A percentile compares a stretch with the other conserved stretches of the same genome.
Conservation (phyloP, 768 basidiomycete genomes). For the Mycena haematopus region DNA sequence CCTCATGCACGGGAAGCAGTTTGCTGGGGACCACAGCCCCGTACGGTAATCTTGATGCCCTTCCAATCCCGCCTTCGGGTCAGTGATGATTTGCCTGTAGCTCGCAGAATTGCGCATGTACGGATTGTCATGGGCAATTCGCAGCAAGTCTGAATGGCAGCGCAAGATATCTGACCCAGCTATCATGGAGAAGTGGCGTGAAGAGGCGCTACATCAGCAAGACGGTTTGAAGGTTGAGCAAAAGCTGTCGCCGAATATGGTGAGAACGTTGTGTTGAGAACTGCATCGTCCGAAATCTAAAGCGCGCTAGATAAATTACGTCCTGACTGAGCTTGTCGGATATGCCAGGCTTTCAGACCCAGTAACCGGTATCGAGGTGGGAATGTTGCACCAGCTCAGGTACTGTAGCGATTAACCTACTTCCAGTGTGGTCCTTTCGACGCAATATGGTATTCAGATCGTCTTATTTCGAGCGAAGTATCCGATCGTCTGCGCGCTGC, state of each 20-base stretch:
- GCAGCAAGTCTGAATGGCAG: conserved; percentile 29
- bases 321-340: conserved; percentile 28
- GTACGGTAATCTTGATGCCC: not conserved
- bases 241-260: conserved; percentile 21
- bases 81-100: not conserved
- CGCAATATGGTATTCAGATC: conserved; percentile 38
- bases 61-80: not conserved
- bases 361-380: conserved; percentile 26
- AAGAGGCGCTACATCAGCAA: conserved; percentile 26
- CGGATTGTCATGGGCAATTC: conserved; percentile 26
- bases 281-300: not conserved
- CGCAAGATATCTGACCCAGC: conserved; percentile 18
- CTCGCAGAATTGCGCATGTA: conserved; percentile 30
- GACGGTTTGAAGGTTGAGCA: not conserved
- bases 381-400: too few species aligned
- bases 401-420: too few species aligned
- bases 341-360: conserved; percentile 29
- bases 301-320: conserved; percentile 27
- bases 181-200: conserved; percentile 28
- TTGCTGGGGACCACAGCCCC: conserved; percentile 18
- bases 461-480: conserved; percentile 36
- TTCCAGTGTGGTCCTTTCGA: conserved; percentile 31
- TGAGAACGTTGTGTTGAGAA: not conserved
- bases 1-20: not conserved
- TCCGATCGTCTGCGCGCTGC: conserved; percentile 34